phyloP scores from a whole-genome alignment of 2,329 filamentous ascomycete genomes.

The Graphilbum ipis-grandicollis region DNA sequence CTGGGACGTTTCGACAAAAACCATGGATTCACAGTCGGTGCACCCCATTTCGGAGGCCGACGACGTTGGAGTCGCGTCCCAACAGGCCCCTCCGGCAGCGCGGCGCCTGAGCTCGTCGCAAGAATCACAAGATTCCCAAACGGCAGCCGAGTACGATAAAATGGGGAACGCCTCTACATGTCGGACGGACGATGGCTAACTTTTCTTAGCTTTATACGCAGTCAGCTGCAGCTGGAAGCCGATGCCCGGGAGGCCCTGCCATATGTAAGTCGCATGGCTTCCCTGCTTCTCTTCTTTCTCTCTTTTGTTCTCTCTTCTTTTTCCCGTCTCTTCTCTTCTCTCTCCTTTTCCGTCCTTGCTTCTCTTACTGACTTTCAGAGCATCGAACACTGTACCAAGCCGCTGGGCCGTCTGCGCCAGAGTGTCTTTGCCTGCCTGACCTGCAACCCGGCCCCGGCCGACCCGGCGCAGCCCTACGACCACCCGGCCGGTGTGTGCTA shows the following conservation, averaged over 20 bases:
- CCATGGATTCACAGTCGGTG: constrained; percentile 3
- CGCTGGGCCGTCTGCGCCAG: constrained; percentile 77
- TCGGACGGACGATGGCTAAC: neutral
- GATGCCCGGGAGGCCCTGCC: constrained; percentile 90
- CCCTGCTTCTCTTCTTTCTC: neutral
- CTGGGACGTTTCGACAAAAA: neutral
- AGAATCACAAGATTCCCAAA: constrained; percentile 49
- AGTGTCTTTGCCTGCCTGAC: constrained; percentile 84
- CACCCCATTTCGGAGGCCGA: constrained; percentile 11
- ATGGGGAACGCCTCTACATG: too few species aligned
- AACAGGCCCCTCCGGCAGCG: constrained; percentile 11
- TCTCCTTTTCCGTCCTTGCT: neutral
- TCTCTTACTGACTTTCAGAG: constrained; percentile 35
- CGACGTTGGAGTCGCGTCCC: constrained; percentile 29
- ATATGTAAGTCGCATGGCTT: constrained; percentile 43
- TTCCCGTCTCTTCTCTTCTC: neutral
- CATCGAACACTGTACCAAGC: constrained; percentile 82
- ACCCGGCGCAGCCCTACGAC: constrained; percentile 42
- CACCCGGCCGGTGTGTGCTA: constrained; percentile 76
- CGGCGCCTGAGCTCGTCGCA: constrained; percentile 45
- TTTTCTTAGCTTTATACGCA: constrained; percentile 59
- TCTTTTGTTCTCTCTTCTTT: too few species aligned
- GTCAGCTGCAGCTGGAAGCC: constrained; percentile 78
- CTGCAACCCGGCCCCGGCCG: constrained; percentile 65
- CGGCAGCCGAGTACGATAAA: constrained; percentile 44